Evolutionary conservation across 2,329 filamentous ascomycete species (phyloP).

Genomic region (Ascosphaera aggregata): DNA sequence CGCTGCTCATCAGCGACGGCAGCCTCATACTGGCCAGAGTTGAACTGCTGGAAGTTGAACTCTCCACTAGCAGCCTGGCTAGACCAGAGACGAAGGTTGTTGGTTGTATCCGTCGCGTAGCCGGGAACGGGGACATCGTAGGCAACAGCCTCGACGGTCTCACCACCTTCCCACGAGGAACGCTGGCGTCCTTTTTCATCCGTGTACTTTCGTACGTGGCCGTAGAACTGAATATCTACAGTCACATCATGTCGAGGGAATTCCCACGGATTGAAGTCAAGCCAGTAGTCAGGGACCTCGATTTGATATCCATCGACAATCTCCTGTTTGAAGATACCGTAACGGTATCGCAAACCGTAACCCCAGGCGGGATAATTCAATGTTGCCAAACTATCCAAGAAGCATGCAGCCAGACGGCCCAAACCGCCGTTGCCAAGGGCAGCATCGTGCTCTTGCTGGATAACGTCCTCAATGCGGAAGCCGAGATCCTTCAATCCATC

Average conservation of each 20-base stretch:
- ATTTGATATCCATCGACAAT: slow-evolving; percentile 97
- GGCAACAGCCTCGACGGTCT: slow-evolving; percentile 75
- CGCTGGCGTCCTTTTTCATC: slow-evolving; percentile 55
- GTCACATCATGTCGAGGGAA: slow-evolving; percentile 89
- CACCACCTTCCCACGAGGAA: slow-evolving; percentile 72
- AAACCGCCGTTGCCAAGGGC: slow-evolving; percentile 91
- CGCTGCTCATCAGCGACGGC: slow-evolving; percentile 95
- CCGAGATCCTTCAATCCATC: slow-evolving; percentile 73
- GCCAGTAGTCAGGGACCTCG: slow-evolving; percentile 95
- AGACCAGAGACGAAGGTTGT: slow-evolving; percentile 93
- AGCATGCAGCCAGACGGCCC: slow-evolving; percentile 83
- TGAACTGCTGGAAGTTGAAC: slow-evolving; percentile 99
- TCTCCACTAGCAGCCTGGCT: slow-evolving; percentile 93
- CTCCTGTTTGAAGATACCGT: slow-evolving; percentile 98
- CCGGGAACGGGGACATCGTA: slow-evolving; percentile 88
- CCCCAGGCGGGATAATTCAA: slow-evolving; percentile 95
- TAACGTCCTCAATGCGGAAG: slow-evolving; percentile 91
- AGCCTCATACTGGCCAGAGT: slow-evolving; percentile 91
- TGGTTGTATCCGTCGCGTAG: slow-evolving; percentile 71
- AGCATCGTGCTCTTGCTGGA: slow-evolving; percentile 85
- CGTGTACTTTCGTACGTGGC: slow-evolving; percentile 49
- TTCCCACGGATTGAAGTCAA: slow-evolving; percentile 98
- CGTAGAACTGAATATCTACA: slow-evolving; percentile 94
- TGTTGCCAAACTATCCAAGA: slow-evolving; percentile 85
- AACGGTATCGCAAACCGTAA: slow-evolving; percentile 84